A percentile compares a stretch with the other conserved stretches of the same genome.
phyloP scores from a whole-genome alignment of 73 alveolate species.

The Breviolum minutum region DNA sequence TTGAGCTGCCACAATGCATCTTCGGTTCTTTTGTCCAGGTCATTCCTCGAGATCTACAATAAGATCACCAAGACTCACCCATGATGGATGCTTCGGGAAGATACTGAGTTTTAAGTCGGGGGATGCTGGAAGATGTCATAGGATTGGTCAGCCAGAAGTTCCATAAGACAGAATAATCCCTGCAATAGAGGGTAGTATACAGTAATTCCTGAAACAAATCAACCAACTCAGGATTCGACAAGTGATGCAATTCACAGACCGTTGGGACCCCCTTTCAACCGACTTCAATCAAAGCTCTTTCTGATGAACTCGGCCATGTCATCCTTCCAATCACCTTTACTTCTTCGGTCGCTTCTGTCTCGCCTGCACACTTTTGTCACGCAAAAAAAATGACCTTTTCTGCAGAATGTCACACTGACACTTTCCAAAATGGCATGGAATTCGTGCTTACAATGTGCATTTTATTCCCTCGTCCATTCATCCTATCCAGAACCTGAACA shows the following conservation, averaged over 20 bases:
- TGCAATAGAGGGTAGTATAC: too few species aligned
- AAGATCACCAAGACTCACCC: background rate
- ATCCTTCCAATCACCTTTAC: conserved; percentile 56
- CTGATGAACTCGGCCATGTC: conserved; percentile 88
- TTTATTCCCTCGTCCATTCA: background rate
- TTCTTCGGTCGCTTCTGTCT: conserved; percentile 1
- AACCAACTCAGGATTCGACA: background rate
- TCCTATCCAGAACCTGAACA: background rate
- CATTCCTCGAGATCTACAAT: conserved; percentile 2
- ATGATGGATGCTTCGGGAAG: background rate
- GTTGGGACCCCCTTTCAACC: background rate
- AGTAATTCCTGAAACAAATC: too few species aligned
- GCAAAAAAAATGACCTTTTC: background rate
- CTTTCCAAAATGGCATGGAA: background rate
- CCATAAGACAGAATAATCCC: too few species aligned
- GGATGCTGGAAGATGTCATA: background rate
- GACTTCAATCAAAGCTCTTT: background rate
- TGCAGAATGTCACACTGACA: background rate
- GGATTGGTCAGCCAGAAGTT: too few species aligned
- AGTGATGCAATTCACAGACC: background rate
- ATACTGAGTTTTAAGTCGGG: background rate
- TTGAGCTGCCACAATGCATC: conserved; percentile 63
- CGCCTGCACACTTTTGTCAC: conserved; percentile 12
- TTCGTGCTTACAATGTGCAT: background rate
- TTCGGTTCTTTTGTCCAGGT: conserved; percentile 45